Evolutionary conservation across 805 yeast species (phyloP).

Genomic region (Metschnikowia dekortorum): DNA sequence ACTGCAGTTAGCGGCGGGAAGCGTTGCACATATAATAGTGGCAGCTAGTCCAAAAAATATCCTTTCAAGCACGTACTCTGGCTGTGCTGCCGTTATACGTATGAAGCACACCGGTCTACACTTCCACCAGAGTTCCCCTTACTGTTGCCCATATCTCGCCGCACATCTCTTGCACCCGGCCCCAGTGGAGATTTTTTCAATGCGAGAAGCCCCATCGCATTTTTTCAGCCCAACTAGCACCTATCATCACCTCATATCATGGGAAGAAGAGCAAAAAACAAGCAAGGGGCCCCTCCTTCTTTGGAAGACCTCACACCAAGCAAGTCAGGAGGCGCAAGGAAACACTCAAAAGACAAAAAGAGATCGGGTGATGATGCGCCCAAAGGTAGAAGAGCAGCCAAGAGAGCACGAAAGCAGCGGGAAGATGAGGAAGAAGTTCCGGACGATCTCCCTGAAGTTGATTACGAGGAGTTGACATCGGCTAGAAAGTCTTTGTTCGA

Average conservation of each 20-base stretch:
- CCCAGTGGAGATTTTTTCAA: slow-evolving; percentile 2
- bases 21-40: background rate
- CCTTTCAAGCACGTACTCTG: no score
- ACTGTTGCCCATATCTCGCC: background rate
- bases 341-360: slow-evolving; percentile 21
- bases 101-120: background rate
- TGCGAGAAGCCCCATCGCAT: slow-evolving; percentile 16
- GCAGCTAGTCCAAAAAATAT: background rate
- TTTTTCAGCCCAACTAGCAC: slow-evolving; percentile 9
- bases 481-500: slow-evolving; percentile 76
- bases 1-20: background rate
- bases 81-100: no score
- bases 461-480: slow-evolving; percentile 57
- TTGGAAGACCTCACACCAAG: slow-evolving; percentile 65
- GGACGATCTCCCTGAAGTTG: slow-evolving; percentile 57
- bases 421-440: slow-evolving; percentile 16
- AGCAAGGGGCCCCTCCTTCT: slow-evolving; percentile 90
- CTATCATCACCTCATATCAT: slow-evolving; percentile 30
- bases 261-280: slow-evolving; percentile 93
- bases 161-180: background rate
- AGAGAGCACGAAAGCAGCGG: slow-evolving; percentile 13
- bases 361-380: slow-evolving; percentile 18
- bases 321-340: slow-evolving; percentile 28
- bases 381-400: slow-evolving; percentile 18
- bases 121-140: background rate